Conservation (phyloP, 1,284 basidiomycete species). For the Naganishia sp. region DNA sequence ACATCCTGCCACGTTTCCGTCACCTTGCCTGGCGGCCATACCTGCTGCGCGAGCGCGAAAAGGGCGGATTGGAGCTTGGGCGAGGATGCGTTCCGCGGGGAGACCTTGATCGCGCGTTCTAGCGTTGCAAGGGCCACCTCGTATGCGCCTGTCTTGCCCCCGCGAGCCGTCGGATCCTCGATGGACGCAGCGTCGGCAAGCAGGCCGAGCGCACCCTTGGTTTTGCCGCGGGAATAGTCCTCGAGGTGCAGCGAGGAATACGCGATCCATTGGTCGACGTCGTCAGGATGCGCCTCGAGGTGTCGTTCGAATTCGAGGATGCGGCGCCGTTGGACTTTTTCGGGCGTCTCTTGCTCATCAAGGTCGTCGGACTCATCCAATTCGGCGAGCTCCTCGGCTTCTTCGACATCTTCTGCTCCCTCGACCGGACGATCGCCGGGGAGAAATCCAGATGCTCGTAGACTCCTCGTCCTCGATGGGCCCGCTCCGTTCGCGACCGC, state of each 20-base stretch:
- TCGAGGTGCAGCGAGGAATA: conserved; percentile 47
- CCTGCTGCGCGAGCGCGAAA: conserved; percentile 43
- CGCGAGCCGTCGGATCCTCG: not conserved
- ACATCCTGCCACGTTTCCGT: conserved; percentile 49
- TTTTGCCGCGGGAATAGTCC: conserved; percentile 31
- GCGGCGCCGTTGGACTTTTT: conserved; percentile 39
- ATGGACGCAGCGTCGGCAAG: not conserved
- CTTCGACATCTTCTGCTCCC: not conserved
- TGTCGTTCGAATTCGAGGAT: conserved; percentile 44
- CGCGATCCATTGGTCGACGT: conserved; percentile 45
- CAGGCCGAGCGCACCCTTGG: conserved; percentile 10
- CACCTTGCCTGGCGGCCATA: conserved; percentile 45
- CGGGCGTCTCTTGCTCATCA: conserved; percentile 40
- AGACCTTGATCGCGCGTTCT: conserved; percentile 43
- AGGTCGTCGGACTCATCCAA: conserved; percentile 34
- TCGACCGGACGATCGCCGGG: not conserved
- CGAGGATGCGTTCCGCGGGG: conserved; percentile 39
- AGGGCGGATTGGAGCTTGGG: conserved; percentile 46
- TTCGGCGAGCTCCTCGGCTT: conserved; percentile 34
- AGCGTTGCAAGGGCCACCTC: conserved; percentile 51
- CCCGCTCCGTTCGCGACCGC: conserved; percentile 15
- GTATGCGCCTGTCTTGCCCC: conserved; percentile 7
- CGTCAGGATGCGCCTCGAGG: conserved; percentile 38
- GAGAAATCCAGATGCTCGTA: conserved; percentile 31
- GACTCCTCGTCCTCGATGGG: conserved; percentile 6